A percentile compares a stretch with the other conserved stretches of the same genome.
phyloP scores from a whole-genome alignment of 768 basidiomycete species.

The Leucocoprinus sp. region DNA sequence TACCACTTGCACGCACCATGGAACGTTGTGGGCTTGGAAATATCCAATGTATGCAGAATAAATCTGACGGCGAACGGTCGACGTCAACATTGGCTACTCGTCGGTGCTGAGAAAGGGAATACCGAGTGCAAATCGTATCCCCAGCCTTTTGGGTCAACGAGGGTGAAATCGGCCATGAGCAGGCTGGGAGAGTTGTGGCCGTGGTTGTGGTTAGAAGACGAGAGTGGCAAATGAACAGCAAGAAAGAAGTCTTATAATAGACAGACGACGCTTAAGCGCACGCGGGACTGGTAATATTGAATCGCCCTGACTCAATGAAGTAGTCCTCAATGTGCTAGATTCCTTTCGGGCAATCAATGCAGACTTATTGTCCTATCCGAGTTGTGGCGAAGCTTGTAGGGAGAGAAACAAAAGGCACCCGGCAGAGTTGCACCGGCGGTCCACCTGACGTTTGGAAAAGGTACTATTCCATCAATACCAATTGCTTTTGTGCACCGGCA shows the following conservation, averaged over 20 bases:
- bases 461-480: too few species aligned
- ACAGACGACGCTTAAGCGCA: neutral
- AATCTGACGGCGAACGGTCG: conserved; percentile 22
- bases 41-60: conserved; percentile 76
- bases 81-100: neutral
- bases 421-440: neutral
- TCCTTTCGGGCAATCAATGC: neutral
- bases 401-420: neutral
- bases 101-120: neutral
- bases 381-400: too few species aligned
- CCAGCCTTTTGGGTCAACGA: conserved; percentile 74
- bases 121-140: conserved; percentile 73
- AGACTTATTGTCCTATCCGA: neutral
- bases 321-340: conserved; percentile 4
- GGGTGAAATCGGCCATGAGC: conserved; percentile 57
- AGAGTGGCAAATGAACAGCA: neutral
- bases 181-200: neutral
- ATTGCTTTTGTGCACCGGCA: neutral
- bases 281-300: neutral
- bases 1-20: conserved; percentile 39
- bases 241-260: neutral
- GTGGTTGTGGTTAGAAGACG: conserved; percentile 2
- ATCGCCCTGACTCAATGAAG: conserved; percentile 3
- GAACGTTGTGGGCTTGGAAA: conserved; percentile 62
- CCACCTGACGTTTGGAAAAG: too few species aligned